Base-by-base conservation (phyloP, 768 basidiomycete species). In the Lactarius pseudohatsudake region DNA sequence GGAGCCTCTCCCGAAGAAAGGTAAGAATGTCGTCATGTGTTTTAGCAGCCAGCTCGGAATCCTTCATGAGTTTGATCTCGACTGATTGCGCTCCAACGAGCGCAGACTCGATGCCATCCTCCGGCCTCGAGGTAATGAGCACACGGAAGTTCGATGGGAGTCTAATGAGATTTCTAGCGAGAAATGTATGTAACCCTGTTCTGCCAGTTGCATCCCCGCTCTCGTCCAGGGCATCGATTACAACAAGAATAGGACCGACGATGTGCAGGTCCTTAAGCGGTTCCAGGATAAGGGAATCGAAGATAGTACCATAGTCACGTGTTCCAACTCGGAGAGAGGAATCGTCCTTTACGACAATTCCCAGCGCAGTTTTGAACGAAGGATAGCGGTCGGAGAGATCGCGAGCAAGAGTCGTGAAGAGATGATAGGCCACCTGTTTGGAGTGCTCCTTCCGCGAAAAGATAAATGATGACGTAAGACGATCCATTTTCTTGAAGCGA, bases 61-160 rank as follows among this genome's bases (percentile, higher is more conserved):
- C 57, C 4, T 54, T 8, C 28, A 54, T 54, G 50, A 2, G 2
- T 54, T 4, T 54, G 50, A 54, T 11, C 50, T 10, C 4, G 2
- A 38, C 36, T 20, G 57, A 59, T 2, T 0, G 6, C 16, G 26
- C 40, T 26, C 26, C 26, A 10, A 26, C 2, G 7, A 59, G 3
- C 16, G 41, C 41, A 10, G 58, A 5, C 26, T 43, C 58, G 58
- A 59, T 41, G 9, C 28, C 16, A 7, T 36, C 20, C 32, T 57
- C 56, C 4, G 56, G 56, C 20, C 56, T 16, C 11, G 56, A 57
- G 18, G 30, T 41, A 41, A 59, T 59, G 16, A 59, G 16, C 3
- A 59, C 26, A 28, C 58, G 58, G 18, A 59, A 59, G 22, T 59
- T 59, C 16, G 58, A 43, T 3, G 58, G 58, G 13, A 59, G 58